Evolutionary conservation across 1,139 yeast species (phyloP).

Genomic region (Komagataea norvegica): DNA sequence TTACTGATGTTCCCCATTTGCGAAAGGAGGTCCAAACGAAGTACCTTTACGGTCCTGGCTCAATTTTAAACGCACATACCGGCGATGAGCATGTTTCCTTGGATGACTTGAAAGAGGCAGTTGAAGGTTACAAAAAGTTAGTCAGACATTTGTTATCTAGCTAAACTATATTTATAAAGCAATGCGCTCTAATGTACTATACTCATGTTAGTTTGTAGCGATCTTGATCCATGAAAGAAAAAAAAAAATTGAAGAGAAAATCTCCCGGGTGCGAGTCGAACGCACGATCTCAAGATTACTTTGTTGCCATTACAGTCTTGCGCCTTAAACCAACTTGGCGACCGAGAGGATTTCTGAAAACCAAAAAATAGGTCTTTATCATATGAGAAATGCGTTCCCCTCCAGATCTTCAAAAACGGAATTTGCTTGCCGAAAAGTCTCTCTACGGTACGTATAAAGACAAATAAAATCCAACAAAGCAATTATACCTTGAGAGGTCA

Average conservation of each 20-base stretch:
- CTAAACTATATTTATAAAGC: not conserved
- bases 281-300: slow-evolving; percentile 22
- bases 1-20: slow-evolving; percentile 62
- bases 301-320: slow-evolving; percentile 20
- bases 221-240: not conserved
- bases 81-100: slow-evolving; percentile 53
- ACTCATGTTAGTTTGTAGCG: not conserved
- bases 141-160: slow-evolving; percentile 28
- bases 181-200: too few species aligned
- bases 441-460: too few species aligned
- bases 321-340: slow-evolving; percentile 25
- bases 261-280: slow-evolving; percentile 24
- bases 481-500: too few species aligned
- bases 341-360: slow-evolving; percentile 17
- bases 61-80: slow-evolving; percentile 62
- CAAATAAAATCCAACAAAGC: too few species aligned
- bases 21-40: slow-evolving; percentile 34
- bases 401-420: too few species aligned
- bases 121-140: slow-evolving; percentile 52
- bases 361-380: not conserved
- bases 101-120: slow-evolving; percentile 46
- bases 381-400: not conserved
- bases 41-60: slow-evolving; percentile 67
- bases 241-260: slow-evolving; percentile 3
- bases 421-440: too few species aligned